Evolutionary conservation across 2,329 filamentous ascomycete species (phyloP), one percentile per base, ranked within the genome.

Genomic region (Hymenotorrendiella dingleyae): DNA sequence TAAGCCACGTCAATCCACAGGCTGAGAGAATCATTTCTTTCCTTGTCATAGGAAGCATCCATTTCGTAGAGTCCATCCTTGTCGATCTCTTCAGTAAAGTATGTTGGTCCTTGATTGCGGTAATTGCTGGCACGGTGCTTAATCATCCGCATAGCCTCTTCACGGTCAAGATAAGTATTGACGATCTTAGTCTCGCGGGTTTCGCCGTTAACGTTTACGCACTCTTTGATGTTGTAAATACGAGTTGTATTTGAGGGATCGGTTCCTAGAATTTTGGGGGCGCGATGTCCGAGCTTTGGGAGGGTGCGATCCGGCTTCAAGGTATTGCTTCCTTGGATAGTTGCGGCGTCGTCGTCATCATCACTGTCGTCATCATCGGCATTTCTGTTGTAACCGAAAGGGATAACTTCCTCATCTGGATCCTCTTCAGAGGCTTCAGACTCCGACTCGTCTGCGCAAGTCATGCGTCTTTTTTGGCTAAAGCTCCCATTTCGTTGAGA

Each of bases 361-460:
- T n/a, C n/a, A 16, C 34, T 26, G 16, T 5, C 11, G 12, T 5
- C 10, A 23, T n/a, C 16, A 26, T 36, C 34, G 4, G 17, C 34
- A 17, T 22, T n/a, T 36, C 16, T 17, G n/a, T 23, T 4, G 33
- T 14, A 22, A 11, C 17, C 6, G 19, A 12, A 21, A 5, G 6
- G 9, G 14, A 11, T 12, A 12, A 20, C 9, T 17, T 14, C n/a
- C n/a, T n/a, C n/a, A n/a, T 36, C 40, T 7, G 32, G 32, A 11
- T 42, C 40, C 9, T 42, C 32, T 11, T 42, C 40, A 9, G 32
- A 36, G 1, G 11, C 17, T 20, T 36, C 40, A 22, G 24, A 29
- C 12, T 36, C 39, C 4, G n/a, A n/a, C 1, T 24, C 17, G 7
- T 36, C 24, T 1, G 24, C 21, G 8, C 32, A 34, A 16, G 24